A percentile compares a stretch with the other conserved stretches of the same genome.
Evolutionary conservation across 2,329 filamentous ascomycete genomes (phyloP).

Genomic region (Lecanicillium sp.): DNA sequence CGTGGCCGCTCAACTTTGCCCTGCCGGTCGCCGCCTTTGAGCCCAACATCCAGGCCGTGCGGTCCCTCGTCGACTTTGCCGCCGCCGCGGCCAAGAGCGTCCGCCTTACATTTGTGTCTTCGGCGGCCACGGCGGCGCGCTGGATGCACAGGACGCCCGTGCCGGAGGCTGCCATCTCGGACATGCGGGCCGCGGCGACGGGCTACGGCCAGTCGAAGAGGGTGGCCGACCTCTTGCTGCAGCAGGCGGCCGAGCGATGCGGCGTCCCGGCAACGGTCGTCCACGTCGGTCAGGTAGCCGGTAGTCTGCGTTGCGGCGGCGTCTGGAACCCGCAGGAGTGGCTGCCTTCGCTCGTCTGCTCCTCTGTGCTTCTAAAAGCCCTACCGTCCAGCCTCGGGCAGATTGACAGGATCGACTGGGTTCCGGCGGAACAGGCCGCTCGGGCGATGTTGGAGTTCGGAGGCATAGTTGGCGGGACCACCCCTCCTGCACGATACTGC

Average conservation of each 20-base stretch:
- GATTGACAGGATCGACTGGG: no score
- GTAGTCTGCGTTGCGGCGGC: slow-evolving; percentile 6
- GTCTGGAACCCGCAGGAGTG: slow-evolving; percentile 11
- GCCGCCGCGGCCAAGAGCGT: slow-evolving; percentile 1
- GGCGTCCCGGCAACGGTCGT: slow-evolving; percentile 8
- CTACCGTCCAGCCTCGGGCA: no score
- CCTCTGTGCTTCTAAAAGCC: no score
- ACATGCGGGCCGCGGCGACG: slow-evolving; percentile 2
- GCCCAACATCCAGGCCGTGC: slow-evolving; percentile 10
- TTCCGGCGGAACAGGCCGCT: no score
- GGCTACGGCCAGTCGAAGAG: slow-evolving; percentile 12
- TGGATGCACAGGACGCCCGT: background rate
- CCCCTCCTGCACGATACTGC: no score
- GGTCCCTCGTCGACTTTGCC: slow-evolving; percentile 10
- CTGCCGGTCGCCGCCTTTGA: slow-evolving; percentile 12
- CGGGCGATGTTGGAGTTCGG: no score
- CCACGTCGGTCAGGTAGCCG: slow-evolving; percentile 12
- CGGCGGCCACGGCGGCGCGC: background rate
- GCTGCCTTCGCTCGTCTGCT: slow-evolving; percentile 9
- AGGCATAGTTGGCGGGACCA: no score
- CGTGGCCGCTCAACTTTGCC: slow-evolving; percentile 15
- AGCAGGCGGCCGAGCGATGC: slow-evolving; percentile 7
- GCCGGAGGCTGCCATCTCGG: slow-evolving; percentile 1
- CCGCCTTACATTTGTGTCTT: slow-evolving; percentile 4
- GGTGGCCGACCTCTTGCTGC: slow-evolving; percentile 8